Evolutionary conservation across 768 basidiomycete species (phyloP).

Genomic region (Mycena olivaceomarginata): DNA sequence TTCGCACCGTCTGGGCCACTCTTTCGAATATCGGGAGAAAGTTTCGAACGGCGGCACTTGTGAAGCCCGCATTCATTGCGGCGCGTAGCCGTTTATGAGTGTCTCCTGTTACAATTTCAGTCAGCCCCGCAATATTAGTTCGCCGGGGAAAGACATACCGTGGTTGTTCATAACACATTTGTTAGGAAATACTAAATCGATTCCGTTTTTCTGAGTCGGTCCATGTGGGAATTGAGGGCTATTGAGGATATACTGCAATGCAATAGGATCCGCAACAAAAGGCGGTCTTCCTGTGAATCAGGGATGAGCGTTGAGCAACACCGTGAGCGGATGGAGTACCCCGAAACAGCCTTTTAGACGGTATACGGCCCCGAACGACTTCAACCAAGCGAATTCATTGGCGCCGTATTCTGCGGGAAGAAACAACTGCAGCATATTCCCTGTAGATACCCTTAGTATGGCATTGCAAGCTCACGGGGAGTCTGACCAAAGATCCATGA

Average conservation of each 20-base stretch:
- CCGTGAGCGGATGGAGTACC: background rate
- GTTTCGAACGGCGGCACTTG: constrained; percentile 12
- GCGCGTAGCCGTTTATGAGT: constrained; percentile 10
- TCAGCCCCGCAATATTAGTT: background rate
- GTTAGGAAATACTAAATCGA: background rate
- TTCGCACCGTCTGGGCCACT: background rate
- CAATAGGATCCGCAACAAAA: constrained; percentile 26
- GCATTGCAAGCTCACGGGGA: background rate
- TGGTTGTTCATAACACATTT: background rate
- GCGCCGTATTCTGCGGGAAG: constrained; percentile 14
- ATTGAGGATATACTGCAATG: constrained; percentile 7
- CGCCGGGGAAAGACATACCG: background rate
- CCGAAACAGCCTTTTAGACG: constrained; percentile 22
- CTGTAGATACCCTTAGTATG: background rate
- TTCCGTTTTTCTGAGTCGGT: background rate
- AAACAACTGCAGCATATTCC: constrained; percentile 12
- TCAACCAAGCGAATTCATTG: constrained; percentile 28
- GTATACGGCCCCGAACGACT: constrained; percentile 7
- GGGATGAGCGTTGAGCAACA: too few relatives aligned
- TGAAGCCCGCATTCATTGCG: constrained; percentile 16
- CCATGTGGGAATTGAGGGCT: constrained; percentile 5
- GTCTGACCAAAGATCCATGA: background rate
- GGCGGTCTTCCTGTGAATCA: constrained; percentile 12
- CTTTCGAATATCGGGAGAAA: constrained; percentile 4
- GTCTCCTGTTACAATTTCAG: background rate